A percentile compares a stretch with the other conserved stretches of the same genome.
Conservation (phyloP, 306 rosid species). For the Fragaria ananassa region DNA sequence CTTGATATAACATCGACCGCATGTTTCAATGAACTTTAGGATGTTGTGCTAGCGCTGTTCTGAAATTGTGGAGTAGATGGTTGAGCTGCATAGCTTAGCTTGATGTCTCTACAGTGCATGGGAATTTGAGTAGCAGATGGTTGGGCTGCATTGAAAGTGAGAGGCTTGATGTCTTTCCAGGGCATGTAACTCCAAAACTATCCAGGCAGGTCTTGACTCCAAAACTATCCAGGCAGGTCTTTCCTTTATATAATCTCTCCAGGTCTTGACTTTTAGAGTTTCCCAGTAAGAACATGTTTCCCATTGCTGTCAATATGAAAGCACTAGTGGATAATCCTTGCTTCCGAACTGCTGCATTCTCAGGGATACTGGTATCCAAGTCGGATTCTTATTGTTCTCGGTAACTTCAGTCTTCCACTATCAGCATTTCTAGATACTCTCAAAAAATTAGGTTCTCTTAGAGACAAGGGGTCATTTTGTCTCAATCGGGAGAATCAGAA, state of each 20-base stretch:
- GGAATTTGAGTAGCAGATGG: too few species aligned
- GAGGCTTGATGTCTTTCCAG: too few species aligned
- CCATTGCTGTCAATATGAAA: slow-evolving; percentile 81
- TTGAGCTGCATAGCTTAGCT: too few species aligned
- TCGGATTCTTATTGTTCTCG: slow-evolving; percentile 65
- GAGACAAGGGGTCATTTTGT: slow-evolving; percentile 66
- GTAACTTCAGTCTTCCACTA: slow-evolving; percentile 75
- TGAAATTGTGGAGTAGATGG: too few species aligned
- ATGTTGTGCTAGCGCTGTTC: too few species aligned
- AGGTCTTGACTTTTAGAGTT: slow-evolving; percentile 65
- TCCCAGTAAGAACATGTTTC: slow-evolving; percentile 66
- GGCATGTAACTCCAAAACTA: slow-evolving; percentile 68
- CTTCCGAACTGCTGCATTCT: slow-evolving; percentile 66
- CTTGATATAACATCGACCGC: too few species aligned
- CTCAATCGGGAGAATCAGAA: slow-evolving; percentile 70
- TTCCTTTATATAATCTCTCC: slow-evolving; percentile 48
- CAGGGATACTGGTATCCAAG: slow-evolving; percentile 65
- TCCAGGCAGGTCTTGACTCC: slow-evolving; percentile 60
- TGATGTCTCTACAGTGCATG: too few species aligned
- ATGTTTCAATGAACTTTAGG: too few species aligned
- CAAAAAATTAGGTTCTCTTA: slow-evolving; percentile 56
- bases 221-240: slow-evolving; percentile 74
- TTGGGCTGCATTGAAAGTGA: too few species aligned
- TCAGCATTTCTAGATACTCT: slow-evolving; percentile 72
- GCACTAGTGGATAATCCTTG: slow-evolving; percentile 84